Evolutionary conservation across 495 filamentous ascomycete genomes (phyloP).

Genomic region (Cercophora sp.): DNA sequence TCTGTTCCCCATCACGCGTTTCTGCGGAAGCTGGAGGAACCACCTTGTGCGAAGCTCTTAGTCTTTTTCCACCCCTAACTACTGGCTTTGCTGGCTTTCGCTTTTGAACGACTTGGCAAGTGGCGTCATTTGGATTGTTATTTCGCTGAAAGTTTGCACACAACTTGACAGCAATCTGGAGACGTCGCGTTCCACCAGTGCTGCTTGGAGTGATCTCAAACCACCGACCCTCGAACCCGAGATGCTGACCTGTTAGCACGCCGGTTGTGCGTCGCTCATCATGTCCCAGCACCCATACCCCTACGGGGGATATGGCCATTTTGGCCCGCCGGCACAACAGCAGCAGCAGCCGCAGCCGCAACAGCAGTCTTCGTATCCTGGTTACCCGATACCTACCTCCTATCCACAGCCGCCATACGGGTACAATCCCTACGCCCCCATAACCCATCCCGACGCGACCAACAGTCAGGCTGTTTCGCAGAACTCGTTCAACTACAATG

Average conservation of each 20-base stretch:
- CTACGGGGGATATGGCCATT: conserved; percentile 31
- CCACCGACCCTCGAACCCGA: too few relatives aligned
- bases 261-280: not conserved
- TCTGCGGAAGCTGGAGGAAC: too few relatives aligned
- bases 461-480: conserved; percentile 21
- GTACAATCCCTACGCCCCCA: conserved; percentile 16
- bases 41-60: too few relatives aligned
- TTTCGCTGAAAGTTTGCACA: too few relatives aligned
- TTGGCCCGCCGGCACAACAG: conserved; percentile 23
- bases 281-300: conserved; percentile 38
- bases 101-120: not conserved
- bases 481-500: conserved; percentile 36
- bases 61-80: too few relatives aligned
- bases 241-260: conserved; percentile 15
- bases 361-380: too few relatives aligned
- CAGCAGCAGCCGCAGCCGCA: conserved; percentile 10
- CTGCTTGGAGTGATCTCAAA: too few relatives aligned
- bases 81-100: too few relatives aligned
- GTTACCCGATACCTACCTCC: too few relatives aligned
- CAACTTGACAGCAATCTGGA: too few relatives aligned
- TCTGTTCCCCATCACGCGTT: not conserved
- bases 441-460: conserved; percentile 16
- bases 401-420: conserved; percentile 22
- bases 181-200: too few relatives aligned
- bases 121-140: not conserved